These are phyloP conservation scores for Dendrobium catenatum DNA, from an alignment of 106 monocot species.

Conservation along the genomic window DNA sequence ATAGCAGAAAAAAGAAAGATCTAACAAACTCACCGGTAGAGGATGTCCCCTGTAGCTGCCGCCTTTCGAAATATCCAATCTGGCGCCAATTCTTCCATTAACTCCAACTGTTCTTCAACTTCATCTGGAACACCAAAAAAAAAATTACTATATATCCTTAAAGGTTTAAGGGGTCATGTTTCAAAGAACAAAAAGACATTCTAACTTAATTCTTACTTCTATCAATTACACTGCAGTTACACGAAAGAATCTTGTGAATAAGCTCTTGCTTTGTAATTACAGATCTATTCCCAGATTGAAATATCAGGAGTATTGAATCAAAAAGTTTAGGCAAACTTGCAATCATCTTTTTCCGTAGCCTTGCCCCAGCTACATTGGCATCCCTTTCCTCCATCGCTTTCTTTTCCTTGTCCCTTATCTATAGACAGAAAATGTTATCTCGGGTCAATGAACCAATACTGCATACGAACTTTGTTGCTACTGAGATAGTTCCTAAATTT, in stretches of 20 bases:
- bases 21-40: slow-evolving; percentile 47
- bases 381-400: slow-evolving; percentile 44
- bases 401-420: slow-evolving; percentile 78
- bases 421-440: not conserved
- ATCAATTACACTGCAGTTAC: slow-evolving; percentile 53
- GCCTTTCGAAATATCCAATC: slow-evolving; percentile 76
- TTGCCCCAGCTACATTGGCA: slow-evolving; percentile 24
- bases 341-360: slow-evolving; percentile 50
- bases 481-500: not conserved
- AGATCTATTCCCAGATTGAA: slow-evolving; percentile 55
- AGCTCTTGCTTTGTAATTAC: slow-evolving; percentile 80
- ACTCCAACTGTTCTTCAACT: slow-evolving; percentile 68
- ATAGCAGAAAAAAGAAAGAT: too few relatives aligned
- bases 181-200: not conserved
- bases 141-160: not conserved
- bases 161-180: not conserved
- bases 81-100: slow-evolving; percentile 73
- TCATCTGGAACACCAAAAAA: slow-evolving; percentile 42
- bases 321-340: slow-evolving; percentile 63
- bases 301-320: slow-evolving; percentile 63
- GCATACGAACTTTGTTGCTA: not conserved
- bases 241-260: slow-evolving; percentile 63
- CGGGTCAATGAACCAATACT: not conserved
- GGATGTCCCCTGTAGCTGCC: slow-evolving; percentile 40
- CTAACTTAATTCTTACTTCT: slow-evolving; percentile 33